Percentiles rank a stretch among this genome's conserved stretches.
Evolutionary conservation across 192 early-diverging fungal species (phyloP).

Genomic region (Polychytrium aggregatum): DNA sequence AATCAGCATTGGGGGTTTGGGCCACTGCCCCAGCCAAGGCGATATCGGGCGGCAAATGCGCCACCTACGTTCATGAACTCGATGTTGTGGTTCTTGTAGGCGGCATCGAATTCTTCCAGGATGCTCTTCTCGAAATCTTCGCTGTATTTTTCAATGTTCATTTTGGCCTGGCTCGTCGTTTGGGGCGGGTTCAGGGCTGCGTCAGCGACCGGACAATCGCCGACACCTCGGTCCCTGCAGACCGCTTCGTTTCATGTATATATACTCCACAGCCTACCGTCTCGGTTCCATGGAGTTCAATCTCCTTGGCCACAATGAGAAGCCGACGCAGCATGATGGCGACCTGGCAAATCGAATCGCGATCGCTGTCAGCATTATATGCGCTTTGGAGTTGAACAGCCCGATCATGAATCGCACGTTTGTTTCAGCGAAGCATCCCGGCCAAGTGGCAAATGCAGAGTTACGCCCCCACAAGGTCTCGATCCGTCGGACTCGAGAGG

Average conservation of each 20-base stretch:
- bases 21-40: too few relatives aligned
- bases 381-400: not conserved
- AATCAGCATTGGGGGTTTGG: too few relatives aligned
- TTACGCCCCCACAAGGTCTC: too few relatives aligned
- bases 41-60: too few relatives aligned
- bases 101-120: conserved; percentile 76
- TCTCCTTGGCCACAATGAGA: conserved; percentile 73
- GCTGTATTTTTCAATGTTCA: conserved; percentile 83
- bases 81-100: conserved; percentile 64
- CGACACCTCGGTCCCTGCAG: too few relatives aligned
- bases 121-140: conserved; percentile 86
- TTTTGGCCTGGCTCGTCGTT: conserved; percentile 43
- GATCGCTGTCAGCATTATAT: too few relatives aligned
- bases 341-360: too few relatives aligned
- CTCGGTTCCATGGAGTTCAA: conserved; percentile 58
- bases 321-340: conserved; percentile 76
- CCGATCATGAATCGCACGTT: not conserved
- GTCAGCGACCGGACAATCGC: not conserved
- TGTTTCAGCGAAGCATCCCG: not conserved
- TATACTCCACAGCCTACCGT: conserved; percentile 6
- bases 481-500: too few relatives aligned
- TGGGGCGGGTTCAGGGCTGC: not conserved
- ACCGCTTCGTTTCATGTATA: too few relatives aligned
- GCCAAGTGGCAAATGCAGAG: too few relatives aligned
- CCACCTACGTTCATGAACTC: conserved; percentile 59